Conservation (phyloP, 768 basidiomycete species). For the Cystobasidium ongulense region DNA sequence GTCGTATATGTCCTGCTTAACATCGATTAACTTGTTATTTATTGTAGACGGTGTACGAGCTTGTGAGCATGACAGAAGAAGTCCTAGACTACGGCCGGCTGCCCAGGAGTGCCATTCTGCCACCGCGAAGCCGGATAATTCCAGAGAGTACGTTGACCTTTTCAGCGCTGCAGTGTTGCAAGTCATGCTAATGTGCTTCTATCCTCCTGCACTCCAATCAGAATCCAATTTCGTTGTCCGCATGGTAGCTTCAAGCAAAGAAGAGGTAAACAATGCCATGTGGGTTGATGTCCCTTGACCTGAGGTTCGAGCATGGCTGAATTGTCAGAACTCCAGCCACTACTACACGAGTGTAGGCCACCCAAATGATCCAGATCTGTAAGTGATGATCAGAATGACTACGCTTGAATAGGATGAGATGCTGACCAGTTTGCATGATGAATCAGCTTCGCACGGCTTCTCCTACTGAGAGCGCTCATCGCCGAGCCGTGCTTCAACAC, state of each 20-base stretch:
- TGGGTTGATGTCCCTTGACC: too few relatives aligned
- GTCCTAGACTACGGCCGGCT: slow-evolving; percentile 55
- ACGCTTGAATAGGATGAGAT: too few relatives aligned
- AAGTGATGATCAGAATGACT: too few relatives aligned
- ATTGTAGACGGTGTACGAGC: slow-evolving; percentile 61
- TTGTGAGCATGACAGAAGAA: slow-evolving; percentile 65
- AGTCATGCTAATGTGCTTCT: too few relatives aligned
- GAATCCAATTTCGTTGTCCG: slow-evolving; percentile 1
- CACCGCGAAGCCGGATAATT: slow-evolving; percentile 47
- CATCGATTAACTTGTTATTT: neutral
- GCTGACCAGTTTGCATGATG: neutral
- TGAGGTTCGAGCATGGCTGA: too few relatives aligned
- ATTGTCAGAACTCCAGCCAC: too few relatives aligned
- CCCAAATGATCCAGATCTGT: neutral
- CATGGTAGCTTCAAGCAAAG: neutral
- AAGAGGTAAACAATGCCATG: slow-evolving; percentile 16
- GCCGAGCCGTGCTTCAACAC: slow-evolving; percentile 79
- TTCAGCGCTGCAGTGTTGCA: too few relatives aligned
- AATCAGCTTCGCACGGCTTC: slow-evolving; percentile 46
- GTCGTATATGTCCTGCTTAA: neutral
- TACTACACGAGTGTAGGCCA: slow-evolving; percentile 3
- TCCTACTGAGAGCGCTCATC: slow-evolving; percentile 69
- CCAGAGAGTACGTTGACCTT: slow-evolving; percentile 53
- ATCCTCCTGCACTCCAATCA: neutral
- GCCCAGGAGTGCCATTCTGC: slow-evolving; percentile 46